Base-by-base conservation (phyloP, 768 basidiomycete genomes). In the Rhodotorula graminis region DNA sequence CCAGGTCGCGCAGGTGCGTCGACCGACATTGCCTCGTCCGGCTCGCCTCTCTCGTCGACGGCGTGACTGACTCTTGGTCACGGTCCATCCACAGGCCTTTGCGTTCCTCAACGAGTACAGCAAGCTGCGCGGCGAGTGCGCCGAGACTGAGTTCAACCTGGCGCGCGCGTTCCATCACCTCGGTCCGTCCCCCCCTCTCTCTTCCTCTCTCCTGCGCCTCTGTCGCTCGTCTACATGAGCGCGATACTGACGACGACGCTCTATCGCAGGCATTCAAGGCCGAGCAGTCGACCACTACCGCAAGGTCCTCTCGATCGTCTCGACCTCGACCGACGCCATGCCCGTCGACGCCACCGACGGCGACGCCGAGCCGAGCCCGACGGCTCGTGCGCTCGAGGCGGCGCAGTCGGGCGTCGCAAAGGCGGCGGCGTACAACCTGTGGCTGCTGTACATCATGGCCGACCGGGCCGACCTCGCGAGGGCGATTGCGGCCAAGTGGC, bases 61-160 rank as follows among this genome's bases (percentile, higher is more conserved):
- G 25, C 31, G 14, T 18, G 14, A 14, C 25, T 27, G 49, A 49
- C 63, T 44, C 71, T 70, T 70, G 25, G 37, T n/a, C n/a, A 52
- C 49, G 2, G 12, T 33, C 16, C 1, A 23, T 14, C 10, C 21
- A n/a, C 64, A 93, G 90, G 91, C 86, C 0, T 85, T 94, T 84
- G 91, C 90, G 0, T 96, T 93, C 80, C 81, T 97, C 37, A 85
- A 88, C 0, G 86, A 87, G 61, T 99, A 98, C 80, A 86, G 92
- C 27, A 83, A 84, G n/a, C 78, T 90, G 4, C 84, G 89, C 23
- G 83, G 82, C 56, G 81, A 76, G 3, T 82, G 83, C 61, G 85
- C 87, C 42, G 94, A 98, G 80, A 88, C 95, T 8, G 92, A 99
- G 69, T 97, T 86, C 80, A 99, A 99, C 80, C 91, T 94, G 78